These are phyloP conservation scores for Lactifluus pinguis DNA, from an alignment of 768 basidiomycete genomes.

Conservation along the genomic window DNA sequence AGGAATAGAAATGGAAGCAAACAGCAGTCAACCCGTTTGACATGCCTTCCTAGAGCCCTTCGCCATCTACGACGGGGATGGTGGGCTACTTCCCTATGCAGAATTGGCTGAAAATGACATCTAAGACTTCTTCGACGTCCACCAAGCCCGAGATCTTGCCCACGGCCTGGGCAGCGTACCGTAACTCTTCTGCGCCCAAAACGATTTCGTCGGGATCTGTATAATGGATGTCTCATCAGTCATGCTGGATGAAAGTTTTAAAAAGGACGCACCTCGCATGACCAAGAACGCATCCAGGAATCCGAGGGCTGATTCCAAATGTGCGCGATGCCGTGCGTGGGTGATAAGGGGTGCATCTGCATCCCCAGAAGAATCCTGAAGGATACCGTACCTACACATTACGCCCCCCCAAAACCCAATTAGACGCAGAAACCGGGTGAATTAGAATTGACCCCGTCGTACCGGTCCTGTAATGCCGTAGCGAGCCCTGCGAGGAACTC, in stretches of 20 bases:
- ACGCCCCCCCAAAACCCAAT: background rate
- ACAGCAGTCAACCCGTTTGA: background rate
- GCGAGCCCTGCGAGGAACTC: slow-evolving; percentile 56
- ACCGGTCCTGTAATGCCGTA: slow-evolving; percentile 42
- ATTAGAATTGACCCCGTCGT: slow-evolving; percentile 1
- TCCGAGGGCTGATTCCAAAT: slow-evolving; percentile 54
- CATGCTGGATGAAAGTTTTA: background rate
- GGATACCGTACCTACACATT: slow-evolving; percentile 10
- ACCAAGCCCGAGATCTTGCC: slow-evolving; percentile 77
- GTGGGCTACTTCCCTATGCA: slow-evolving; percentile 32
- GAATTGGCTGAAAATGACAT: slow-evolving; percentile 76
- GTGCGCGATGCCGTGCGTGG: slow-evolving; percentile 68
- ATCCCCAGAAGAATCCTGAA: slow-evolving; percentile 19
- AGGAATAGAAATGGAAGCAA: background rate
- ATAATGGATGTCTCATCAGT: background rate
- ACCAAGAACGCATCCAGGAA: slow-evolving; percentile 57
- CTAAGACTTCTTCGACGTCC: slow-evolving; percentile 75
- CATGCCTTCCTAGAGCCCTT: background rate
- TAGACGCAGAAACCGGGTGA: background rate
- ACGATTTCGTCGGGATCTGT: slow-evolving; percentile 65
- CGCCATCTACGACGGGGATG: background rate
- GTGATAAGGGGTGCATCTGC: slow-evolving; percentile 57
- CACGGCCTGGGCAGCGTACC: slow-evolving; percentile 78
- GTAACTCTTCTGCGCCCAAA: slow-evolving; percentile 76
- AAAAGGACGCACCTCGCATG: slow-evolving; percentile 28